Evolutionary conservation across 257 asterid species (phyloP), one percentile per base, ranked within the genome.

Genomic region (Orobanche coerulescens): DNA sequence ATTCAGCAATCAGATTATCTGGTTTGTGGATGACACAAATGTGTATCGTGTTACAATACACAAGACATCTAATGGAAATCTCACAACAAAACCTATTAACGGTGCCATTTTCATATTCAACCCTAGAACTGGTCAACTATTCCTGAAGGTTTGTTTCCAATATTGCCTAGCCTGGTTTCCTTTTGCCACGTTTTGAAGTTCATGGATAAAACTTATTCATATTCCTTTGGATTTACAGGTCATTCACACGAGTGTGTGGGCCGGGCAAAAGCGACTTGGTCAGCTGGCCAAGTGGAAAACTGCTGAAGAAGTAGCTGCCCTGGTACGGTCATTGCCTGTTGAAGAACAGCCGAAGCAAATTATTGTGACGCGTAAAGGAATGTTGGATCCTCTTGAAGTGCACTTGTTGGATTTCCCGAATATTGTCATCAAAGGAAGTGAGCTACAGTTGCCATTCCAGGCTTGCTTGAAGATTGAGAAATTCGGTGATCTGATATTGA

Each of bases 201-300:
- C 19, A 30, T 26, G 26, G 64, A 22, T 28, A n/a, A 16, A 62
- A 31, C 52, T 52, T 14, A 60, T 36, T 13, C 33, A 4, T 0
- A 8, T 54, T 18, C 49, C 7, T 65, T 11, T 62, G 14, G 18
- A 42, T 58, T 65, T 61, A 48, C 83, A 90, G 97, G 99, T 93
- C 68, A 93, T 93, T 69, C 99, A 93, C 77, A 93, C 99, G 28
- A 93, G 99, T 58, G 99, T 93, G 20, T 93, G 99, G 99, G 99
- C 99, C 34, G 99, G 99, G 63, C 99, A 93, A 74, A 93, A 93
- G 77, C 95, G 99, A 42, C 91, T 89, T 44, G 99, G 99, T 50
- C 99, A 93, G 72, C 83, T 93, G 72, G 99, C 99, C 33, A 93
- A 93, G 85, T 93, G 99, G 99, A 93, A 93, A 71, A 93, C 99